A percentile compares a stretch with the other conserved stretches of the same genome.
phyloP scores from a whole-genome alignment of 2,329 filamentous ascomycete species.

The Ceratocystis albifundus region DNA sequence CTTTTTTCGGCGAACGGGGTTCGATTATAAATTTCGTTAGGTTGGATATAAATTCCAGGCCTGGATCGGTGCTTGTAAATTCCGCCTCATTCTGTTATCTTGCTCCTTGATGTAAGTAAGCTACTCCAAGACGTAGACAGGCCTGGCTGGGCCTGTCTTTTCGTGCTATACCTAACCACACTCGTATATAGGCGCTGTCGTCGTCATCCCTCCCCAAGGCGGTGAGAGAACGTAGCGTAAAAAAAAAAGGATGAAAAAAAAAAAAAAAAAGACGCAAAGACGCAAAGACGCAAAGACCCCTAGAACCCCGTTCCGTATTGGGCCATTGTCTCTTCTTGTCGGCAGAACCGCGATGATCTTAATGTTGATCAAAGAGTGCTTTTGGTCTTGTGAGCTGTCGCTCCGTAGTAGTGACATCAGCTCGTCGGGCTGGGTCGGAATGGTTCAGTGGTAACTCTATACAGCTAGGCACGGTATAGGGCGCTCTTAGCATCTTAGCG shows the following conservation, averaged over 20 bases:
- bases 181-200: background rate
- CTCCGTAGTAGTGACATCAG: background rate
- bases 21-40: no score
- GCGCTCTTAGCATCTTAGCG: background rate
- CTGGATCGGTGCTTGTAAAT: background rate
- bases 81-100: background rate
- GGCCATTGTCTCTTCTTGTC: background rate
- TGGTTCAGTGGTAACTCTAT: background rate
- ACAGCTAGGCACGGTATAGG: background rate
- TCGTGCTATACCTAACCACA: background rate
- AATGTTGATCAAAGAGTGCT: background rate
- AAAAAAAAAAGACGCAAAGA: conserved; percentile 3
- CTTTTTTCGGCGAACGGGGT: no score
- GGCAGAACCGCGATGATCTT: no score
- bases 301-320: conserved; percentile 1
- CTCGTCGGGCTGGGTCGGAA: background rate
- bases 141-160: background rate
- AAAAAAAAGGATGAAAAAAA: background rate
- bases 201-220: background rate
- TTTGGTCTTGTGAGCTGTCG: background rate
- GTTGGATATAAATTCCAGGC: background rate
- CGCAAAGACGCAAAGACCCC: background rate
- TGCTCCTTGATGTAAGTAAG: background rate
- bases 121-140: no score
- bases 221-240: background rate